Base-by-base conservation (phyloP, 2,329 filamentous ascomycete genomes). In the Huntiella bhutanensis region DNA sequence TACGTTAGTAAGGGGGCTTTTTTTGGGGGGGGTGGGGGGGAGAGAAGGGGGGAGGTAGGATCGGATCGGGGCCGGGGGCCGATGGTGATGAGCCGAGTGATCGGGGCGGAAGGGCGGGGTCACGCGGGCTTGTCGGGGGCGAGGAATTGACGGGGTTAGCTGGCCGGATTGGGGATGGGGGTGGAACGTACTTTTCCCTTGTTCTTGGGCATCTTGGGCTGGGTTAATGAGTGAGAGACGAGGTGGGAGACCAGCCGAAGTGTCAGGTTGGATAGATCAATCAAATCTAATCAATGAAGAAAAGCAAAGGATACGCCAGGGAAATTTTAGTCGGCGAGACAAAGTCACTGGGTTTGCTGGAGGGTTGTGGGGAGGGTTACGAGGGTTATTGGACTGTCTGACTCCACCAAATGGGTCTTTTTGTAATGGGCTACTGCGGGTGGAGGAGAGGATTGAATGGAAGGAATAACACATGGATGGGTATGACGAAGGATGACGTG, bases 131-230 rank as follows among this genome's bases (percentile, higher is more conserved):
- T 5, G 3, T n/a, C 12, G 7, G 33, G 33, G 34, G 12, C 38
- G 22, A n/a, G 28, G 13, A 33, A 33, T n/a, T 34, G 12, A 8
- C 5, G 11, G 8, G 13, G n/a, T 4, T 15, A 4, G 41, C 3
- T 36, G 34, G 5, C 1, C 5, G 39, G 10, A 10, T 32, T n/a
- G 34, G 36, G 7, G n/a, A 38, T 13, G 13, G 12, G 2, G 32
- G 34, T n/a, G 47, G 15, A 44, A 40, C 73, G 62, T 71, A 93
- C 86, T 71, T 94, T 95, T 87, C 87, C 87, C 80, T 95, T 95
- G 66, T 95, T 95, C 84, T 95, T 95, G 60, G 87, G 87, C 87
- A 95, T 95, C 52, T 66, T 78, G 60, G 50, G 52, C 34, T 35
- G 46, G 15, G 8, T 15, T 40, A 19, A 40, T 17, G 12, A 28